Evolutionary conservation across 345 rosid species (phyloP).

Genomic region (Murraya paniculata): DNA sequence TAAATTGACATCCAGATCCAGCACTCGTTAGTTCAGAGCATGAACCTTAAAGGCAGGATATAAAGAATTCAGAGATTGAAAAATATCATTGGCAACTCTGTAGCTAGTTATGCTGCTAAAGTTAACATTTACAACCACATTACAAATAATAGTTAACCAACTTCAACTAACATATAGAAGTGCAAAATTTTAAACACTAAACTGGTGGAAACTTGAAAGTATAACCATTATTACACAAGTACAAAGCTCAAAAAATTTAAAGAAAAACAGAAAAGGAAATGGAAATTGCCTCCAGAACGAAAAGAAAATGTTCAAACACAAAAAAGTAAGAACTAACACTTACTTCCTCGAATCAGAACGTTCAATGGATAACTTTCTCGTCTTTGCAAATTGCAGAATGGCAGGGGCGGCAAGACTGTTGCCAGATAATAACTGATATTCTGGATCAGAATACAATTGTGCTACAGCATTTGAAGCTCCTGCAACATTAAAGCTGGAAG

Average conservation of each 20-base stretch:
- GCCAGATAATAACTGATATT: slow-evolving; percentile 62
- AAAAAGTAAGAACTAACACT: slow-evolving; percentile 21
- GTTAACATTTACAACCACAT: neutral
- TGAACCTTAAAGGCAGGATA: neutral
- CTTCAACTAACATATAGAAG: neutral
- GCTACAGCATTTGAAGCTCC: slow-evolving; percentile 47
- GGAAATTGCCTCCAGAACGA: neutral
- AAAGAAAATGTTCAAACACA: neutral
- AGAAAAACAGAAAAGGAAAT: neutral
- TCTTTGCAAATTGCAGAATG: slow-evolving; percentile 86
- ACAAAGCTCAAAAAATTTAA: neutral
- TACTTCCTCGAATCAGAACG: slow-evolving; percentile 88
- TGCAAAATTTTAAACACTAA: neutral
- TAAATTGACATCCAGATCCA: neutral
- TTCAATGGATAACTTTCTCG: slow-evolving; percentile 87
- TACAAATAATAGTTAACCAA: neutral
- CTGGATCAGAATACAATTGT: slow-evolving; percentile 63
- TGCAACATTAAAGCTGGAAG: slow-evolving; percentile 38
- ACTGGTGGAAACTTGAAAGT: neutral
- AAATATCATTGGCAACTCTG: neutral
- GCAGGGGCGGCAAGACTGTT: slow-evolving; percentile 59
- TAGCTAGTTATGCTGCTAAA: neutral
- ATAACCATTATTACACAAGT: neutral
- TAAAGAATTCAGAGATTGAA: neutral
- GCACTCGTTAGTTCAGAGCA: neutral